Percentiles rank a stretch among this genome's conserved stretches.
These are phyloP conservation scores for Phytophthora cryptogea DNA, from an alignment of 352 stramenopile genomes.

Conservation along the genomic window DNA sequence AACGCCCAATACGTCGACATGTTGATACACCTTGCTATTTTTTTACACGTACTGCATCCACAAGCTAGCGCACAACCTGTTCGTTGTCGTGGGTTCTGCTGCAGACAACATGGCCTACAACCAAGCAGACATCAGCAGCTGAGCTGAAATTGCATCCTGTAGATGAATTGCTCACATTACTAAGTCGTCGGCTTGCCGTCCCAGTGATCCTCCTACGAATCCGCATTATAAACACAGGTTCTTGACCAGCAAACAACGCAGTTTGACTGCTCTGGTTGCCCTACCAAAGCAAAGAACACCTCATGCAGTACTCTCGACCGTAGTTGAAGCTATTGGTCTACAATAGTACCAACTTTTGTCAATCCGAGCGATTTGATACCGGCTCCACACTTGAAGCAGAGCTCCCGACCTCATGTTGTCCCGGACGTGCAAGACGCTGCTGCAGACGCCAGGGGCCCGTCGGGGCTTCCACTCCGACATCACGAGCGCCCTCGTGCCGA, in stretches of 20 bases:
- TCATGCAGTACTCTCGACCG: not conserved
- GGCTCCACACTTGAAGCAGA: slow-evolving; percentile 35
- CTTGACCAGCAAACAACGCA: too few relatives aligned
- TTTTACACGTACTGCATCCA: not conserved
- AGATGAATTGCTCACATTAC: too few relatives aligned
- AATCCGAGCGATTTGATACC: slow-evolving; percentile 17
- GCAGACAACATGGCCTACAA: too few relatives aligned
- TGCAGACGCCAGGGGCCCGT: slow-evolving; percentile 23
- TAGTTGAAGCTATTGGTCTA: not conserved
- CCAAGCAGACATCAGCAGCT: too few relatives aligned
- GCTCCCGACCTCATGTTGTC: slow-evolving; percentile 20
- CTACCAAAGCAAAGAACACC: not conserved
- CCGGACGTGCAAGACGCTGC: slow-evolving; percentile 13
- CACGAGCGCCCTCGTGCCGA: slow-evolving; percentile 86
- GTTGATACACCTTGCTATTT: slow-evolving; percentile 1
- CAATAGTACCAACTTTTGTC: slow-evolving; percentile 1
- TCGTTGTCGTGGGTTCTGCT: too few relatives aligned
- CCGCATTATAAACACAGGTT: too few relatives aligned
- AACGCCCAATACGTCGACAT: not conserved
- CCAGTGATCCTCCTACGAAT: too few relatives aligned
- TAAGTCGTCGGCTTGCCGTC: too few relatives aligned
- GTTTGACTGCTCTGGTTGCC: not conserved
- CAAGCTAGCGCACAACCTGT: too few relatives aligned
- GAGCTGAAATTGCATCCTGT: too few relatives aligned
- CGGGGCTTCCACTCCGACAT: slow-evolving; percentile 54